These are phyloP conservation scores for Pleurotus salmoneostramineus DNA, from an alignment of 768 basidiomycete genomes.

Conservation along the genomic window DNA sequence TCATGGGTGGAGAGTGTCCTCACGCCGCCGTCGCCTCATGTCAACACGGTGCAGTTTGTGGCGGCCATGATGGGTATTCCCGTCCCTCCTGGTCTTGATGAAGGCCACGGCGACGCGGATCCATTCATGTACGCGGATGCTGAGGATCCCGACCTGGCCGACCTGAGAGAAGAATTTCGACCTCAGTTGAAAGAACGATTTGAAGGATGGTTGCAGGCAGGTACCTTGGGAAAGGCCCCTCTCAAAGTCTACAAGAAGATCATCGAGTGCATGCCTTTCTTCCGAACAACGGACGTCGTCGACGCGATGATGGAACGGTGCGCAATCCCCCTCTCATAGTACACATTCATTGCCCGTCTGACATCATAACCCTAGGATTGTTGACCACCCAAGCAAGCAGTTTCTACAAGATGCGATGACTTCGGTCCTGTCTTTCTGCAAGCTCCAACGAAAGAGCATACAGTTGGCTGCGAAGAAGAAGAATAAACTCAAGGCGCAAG, in stretches of 20 bases:
- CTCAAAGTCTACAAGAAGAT: slow-evolving; percentile 39
- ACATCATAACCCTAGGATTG: slow-evolving; percentile 30
- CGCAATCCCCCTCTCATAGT: not conserved
- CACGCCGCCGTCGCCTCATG: slow-evolving; percentile 28
- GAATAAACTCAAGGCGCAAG: not conserved
- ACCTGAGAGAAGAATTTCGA: slow-evolving; percentile 45
- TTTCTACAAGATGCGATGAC: slow-evolving; percentile 51
- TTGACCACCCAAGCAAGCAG: slow-evolving; percentile 50
- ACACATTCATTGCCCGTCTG: not conserved
- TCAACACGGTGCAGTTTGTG: slow-evolving; percentile 46
- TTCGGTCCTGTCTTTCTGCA: slow-evolving; percentile 43
- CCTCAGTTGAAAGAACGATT: slow-evolving; percentile 46
- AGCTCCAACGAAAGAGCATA: slow-evolving; percentile 42
- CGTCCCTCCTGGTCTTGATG: slow-evolving; percentile 30
- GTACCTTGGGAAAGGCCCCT: slow-evolving; percentile 25
- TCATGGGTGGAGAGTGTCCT: slow-evolving; percentile 40
- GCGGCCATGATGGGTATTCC: slow-evolving; percentile 53
- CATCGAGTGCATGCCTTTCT: slow-evolving; percentile 53
- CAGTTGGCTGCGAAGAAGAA: not conserved
- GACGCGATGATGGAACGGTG: slow-evolving; percentile 55
- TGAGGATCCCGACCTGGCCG: slow-evolving; percentile 46
- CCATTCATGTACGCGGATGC: slow-evolving; percentile 39
- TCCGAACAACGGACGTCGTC: slow-evolving; percentile 45
- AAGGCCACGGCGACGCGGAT: slow-evolving; percentile 28
- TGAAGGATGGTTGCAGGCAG: slow-evolving; percentile 48